Evolutionary conservation across 768 basidiomycete species (phyloP).

Genomic region (Lactarius trivialis): DNA sequence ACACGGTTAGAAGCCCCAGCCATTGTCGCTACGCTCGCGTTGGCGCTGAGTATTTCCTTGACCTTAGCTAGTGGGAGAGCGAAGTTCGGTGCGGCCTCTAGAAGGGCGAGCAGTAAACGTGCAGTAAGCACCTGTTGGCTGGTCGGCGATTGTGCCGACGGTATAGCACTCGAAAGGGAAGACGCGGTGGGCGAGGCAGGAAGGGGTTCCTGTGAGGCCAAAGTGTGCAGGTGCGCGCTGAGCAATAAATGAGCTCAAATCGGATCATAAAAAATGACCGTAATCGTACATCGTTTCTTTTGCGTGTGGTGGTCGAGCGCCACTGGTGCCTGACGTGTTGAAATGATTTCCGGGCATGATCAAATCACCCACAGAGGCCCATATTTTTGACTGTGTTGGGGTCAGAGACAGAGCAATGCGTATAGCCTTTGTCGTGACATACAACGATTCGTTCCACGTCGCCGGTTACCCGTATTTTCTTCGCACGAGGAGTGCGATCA

Average conservation of each 20-base stretch:
- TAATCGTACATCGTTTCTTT: constrained; percentile 56
- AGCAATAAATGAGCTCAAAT: constrained; percentile 3
- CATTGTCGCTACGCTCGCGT: constrained; percentile 32
- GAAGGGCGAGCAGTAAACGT: constrained; percentile 52
- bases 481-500: constrained; percentile 22
- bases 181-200: constrained; percentile 53
- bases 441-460: constrained; percentile 63
- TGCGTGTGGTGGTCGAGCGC: constrained; percentile 41
- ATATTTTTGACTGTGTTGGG: constrained; percentile 53
- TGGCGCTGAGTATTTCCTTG: constrained; percentile 49
- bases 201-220: constrained; percentile 46
- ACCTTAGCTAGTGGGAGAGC: constrained; percentile 55
- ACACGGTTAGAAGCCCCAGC: constrained; percentile 45
- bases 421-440: constrained; percentile 26
- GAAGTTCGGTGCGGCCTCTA: constrained; percentile 46
- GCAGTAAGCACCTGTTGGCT: constrained; percentile 69
- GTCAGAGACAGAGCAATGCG: not conserved
- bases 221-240: constrained; percentile 52
- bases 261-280: not conserved
- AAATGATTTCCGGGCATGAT: constrained; percentile 50
- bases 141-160: constrained; percentile 37
- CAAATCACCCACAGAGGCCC: constrained; percentile 57
- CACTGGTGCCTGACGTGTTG: constrained; percentile 29
- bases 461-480: constrained; percentile 46
- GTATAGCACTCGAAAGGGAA: constrained; percentile 40